Conservation (phyloP, 2,329 filamentous ascomycete species). For the Erysiphe pisi region DNA sequence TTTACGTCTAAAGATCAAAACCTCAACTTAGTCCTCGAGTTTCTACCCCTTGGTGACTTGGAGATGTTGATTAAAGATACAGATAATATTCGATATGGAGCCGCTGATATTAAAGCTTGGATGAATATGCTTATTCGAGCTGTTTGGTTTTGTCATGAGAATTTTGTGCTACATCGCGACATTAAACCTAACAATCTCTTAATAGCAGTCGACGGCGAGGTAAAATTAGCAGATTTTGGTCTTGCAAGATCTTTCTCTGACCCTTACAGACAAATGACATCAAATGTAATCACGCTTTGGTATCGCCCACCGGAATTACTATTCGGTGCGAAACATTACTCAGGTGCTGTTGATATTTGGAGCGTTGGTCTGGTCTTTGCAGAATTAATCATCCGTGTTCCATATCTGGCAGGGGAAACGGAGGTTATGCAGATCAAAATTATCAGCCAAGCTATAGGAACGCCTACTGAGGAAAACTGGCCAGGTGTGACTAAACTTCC, state of each 20-base stretch:
- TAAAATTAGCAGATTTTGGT: constrained; percentile 97
- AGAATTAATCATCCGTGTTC: constrained; percentile 71
- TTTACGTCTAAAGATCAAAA: constrained; percentile 97
- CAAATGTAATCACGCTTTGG: constrained; percentile 92
- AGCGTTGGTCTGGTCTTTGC: constrained; percentile 86
- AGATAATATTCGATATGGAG: constrained; percentile 65
- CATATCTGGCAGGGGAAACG: constrained; percentile 71
- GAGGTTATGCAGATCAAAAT: constrained; percentile 78
- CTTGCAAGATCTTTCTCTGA: constrained; percentile 82
- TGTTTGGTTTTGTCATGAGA: constrained; percentile 94
- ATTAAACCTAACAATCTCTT: constrained; percentile 99
- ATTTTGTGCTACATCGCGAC: constrained; percentile 87
- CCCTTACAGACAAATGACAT: constrained; percentile 78
- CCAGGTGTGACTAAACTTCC: constrained; percentile 74
- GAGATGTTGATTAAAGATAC: constrained; percentile 88
- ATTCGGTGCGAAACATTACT: constrained; percentile 81
- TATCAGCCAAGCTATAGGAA: constrained; percentile 76
- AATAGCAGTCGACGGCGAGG: constrained; percentile 81
- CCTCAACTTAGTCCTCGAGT: constrained; percentile 90
- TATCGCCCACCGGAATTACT: constrained; percentile 91
- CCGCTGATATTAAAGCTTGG: constrained; percentile 93
- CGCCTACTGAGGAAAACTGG: constrained; percentile 90
- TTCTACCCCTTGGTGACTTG: constrained; percentile 82
- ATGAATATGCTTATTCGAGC: constrained; percentile 93
- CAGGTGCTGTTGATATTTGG: constrained; percentile 87